phyloP scores from a whole-genome alignment of 2,329 filamentous ascomycete genomes.

The Cercospora zeae-maydis region DNA sequence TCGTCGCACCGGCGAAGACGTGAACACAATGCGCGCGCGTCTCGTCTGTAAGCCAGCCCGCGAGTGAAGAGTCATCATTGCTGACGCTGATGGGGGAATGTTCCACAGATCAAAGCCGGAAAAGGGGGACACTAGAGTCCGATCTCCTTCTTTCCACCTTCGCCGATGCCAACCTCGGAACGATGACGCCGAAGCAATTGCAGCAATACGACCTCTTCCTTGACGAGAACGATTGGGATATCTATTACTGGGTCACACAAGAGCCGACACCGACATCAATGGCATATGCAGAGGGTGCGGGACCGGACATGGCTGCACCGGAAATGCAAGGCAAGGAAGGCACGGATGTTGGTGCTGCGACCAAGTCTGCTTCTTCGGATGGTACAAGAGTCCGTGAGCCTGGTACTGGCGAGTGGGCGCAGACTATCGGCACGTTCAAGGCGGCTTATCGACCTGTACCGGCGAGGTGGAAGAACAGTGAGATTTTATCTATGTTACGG shows the following conservation, averaged over 20 bases:
- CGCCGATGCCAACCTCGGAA: slow-evolving; percentile 70
- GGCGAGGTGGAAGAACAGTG: slow-evolving; percentile 75
- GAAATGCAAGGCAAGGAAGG: slow-evolving; percentile 44
- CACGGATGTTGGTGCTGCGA: slow-evolving; percentile 2
- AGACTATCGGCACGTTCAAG: slow-evolving; percentile 92
- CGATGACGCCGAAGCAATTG: slow-evolving; percentile 71
- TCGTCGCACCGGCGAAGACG: slow-evolving; percentile 76
- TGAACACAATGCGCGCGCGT: slow-evolving; percentile 80
- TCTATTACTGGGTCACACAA: slow-evolving; percentile 99
- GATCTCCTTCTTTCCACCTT: slow-evolving; percentile 97
- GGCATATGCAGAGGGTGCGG: slow-evolving; percentile 54
- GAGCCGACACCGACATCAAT: slow-evolving; percentile 60
- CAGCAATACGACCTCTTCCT: slow-evolving; percentile 86
- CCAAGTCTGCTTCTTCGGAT: slow-evolving; percentile 27
- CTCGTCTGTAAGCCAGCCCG: slow-evolving; percentile 59
- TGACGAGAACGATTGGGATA: slow-evolving; percentile 99
- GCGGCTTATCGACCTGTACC: slow-evolving; percentile 91
- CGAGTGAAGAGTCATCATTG: slow-evolving; percentile 11
- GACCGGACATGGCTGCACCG: slow-evolving; percentile 43
- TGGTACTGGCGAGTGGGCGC: slow-evolving; percentile 81
- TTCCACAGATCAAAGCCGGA: slow-evolving; percentile 82
- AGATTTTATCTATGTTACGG: slow-evolving; percentile 72
- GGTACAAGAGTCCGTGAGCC: slow-evolving; percentile 48
- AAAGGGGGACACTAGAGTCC: slow-evolving; percentile 91
- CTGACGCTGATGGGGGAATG: slow-evolving; percentile 30